Conservation (phyloP, 805 yeast genomes). For the Yarrowia sp. region DNA sequence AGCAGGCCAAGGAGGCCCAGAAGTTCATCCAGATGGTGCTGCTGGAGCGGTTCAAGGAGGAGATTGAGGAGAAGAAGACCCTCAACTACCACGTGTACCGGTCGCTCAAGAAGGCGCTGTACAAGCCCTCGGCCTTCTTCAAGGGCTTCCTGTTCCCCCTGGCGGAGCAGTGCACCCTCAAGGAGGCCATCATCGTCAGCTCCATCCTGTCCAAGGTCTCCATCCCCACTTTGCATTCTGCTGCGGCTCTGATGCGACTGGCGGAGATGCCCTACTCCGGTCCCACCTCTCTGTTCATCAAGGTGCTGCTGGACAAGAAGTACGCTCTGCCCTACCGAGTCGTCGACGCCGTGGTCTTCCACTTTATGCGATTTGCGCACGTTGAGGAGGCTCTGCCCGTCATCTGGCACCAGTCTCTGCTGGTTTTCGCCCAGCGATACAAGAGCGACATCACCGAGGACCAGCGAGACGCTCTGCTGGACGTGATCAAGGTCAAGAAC, state of each 20-base stretch:
- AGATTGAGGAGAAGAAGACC: conserved; percentile 45
- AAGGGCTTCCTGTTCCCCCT: conserved; percentile 93
- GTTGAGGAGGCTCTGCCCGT: conserved; percentile 68
- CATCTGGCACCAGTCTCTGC: conserved; percentile 95
- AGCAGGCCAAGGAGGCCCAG: conserved; percentile 85
- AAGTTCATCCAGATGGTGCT: conserved; percentile 58
- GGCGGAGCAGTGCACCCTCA: conserved; percentile 75
- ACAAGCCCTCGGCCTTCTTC: conserved; percentile 97
- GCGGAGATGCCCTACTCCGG: conserved; percentile 81
- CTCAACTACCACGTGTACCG: conserved; percentile 91
- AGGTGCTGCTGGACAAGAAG: conserved; percentile 86
- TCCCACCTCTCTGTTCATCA: conserved; percentile 84
- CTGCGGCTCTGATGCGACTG: conserved; percentile 88
- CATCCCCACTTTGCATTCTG: conserved; percentile 91
- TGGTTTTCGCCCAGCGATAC: conserved; percentile 92
- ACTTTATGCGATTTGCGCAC: conserved; percentile 73
- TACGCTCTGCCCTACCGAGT: conserved; percentile 97
- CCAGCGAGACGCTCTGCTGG: conserved; percentile 90
- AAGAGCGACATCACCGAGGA: conserved; percentile 98
- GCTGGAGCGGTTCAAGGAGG: conserved; percentile 44
- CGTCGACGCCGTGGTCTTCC: conserved; percentile 88
- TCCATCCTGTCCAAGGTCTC: conserved; percentile 87
- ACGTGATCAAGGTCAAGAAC: conserved; percentile 83
- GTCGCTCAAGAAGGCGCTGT: conserved; percentile 85
- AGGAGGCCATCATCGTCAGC: conserved; percentile 94